Evolutionary conservation across 2,329 filamentous ascomycete species (phyloP).

Genomic region (Torrubiellomyces zombiae): DNA sequence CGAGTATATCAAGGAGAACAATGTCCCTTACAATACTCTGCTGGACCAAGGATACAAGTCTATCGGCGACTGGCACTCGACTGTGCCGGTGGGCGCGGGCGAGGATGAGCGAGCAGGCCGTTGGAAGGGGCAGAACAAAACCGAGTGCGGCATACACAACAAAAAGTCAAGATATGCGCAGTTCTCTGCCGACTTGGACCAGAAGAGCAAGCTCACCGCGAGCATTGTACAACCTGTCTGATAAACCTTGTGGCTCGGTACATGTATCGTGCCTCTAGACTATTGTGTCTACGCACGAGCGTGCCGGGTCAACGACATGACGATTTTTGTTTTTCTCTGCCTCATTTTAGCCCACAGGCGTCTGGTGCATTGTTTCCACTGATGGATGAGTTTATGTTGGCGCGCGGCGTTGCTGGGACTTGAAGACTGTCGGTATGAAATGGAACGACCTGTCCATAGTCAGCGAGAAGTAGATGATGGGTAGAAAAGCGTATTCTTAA

Average conservation of each 20-base stretch:
- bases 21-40: slow-evolving; percentile 86
- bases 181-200: slow-evolving; percentile 59
- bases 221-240: too few species aligned
- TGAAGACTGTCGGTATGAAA: too few species aligned
- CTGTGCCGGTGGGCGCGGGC: slow-evolving; percentile 70
- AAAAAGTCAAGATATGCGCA: slow-evolving; percentile 85
- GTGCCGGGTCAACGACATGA: slow-evolving; percentile 1
- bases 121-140: slow-evolving; percentile 94
- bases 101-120: slow-evolving; percentile 93
- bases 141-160: slow-evolving; percentile 98
- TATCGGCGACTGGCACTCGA: slow-evolving; percentile 96
- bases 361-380: too few species aligned
- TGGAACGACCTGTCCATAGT: too few species aligned
- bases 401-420: too few species aligned
- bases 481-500: too few species aligned
- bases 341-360: too few species aligned
- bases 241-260: too few species aligned
- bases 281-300: too few species aligned
- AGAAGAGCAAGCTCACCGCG: slow-evolving; percentile 25
- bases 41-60: slow-evolving; percentile 95
- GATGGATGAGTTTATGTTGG: too few species aligned
- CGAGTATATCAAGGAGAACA: slow-evolving; percentile 67
- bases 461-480: too few species aligned
- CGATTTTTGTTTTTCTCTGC: neutral
- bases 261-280: too few species aligned